phyloP scores from a whole-genome alignment of 2,329 filamentous ascomycete genomes.

The Diaporthe destruens region DNA sequence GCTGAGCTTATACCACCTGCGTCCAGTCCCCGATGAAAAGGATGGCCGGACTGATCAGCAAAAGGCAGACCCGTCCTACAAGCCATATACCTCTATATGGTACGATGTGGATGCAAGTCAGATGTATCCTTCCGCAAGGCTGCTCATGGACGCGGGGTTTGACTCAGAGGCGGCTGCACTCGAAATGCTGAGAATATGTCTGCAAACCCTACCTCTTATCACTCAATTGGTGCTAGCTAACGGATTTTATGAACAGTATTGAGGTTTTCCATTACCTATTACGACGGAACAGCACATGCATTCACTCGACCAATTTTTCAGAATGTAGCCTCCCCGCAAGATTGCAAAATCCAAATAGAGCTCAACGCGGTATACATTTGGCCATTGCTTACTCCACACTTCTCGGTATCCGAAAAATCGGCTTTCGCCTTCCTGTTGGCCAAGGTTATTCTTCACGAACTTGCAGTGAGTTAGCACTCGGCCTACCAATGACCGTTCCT shows the following conservation, averaged over 20 bases:
- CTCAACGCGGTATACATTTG: not conserved
- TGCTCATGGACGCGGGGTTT: not conserved
- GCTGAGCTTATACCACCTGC: slow-evolving; percentile 3
- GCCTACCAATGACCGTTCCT: not conserved
- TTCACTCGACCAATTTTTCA: not conserved
- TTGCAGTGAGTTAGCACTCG: not conserved
- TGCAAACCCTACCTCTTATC: not conserved
- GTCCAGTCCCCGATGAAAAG: not conserved
- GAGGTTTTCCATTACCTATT: not conserved
- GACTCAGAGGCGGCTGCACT: slow-evolving; percentile 1
- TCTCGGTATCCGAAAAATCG: slow-evolving; percentile 2
- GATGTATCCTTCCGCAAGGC: not conserved
- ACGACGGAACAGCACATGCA: no score
- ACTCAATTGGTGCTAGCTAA: not conserved
- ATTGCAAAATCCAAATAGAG: not conserved
- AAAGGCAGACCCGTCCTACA: not conserved
- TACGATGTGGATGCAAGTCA: not conserved
- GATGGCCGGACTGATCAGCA: not conserved
- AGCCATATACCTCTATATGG: not conserved
- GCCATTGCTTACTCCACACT: not conserved
- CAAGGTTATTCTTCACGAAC: not conserved
- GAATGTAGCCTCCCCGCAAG: not conserved
- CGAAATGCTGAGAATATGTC: not conserved
- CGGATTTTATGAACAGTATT: not conserved
- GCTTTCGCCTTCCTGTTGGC: not conserved